Base-by-base conservation (phyloP, 208 protist genomes). In the Strigomonas culicis region DNA sequence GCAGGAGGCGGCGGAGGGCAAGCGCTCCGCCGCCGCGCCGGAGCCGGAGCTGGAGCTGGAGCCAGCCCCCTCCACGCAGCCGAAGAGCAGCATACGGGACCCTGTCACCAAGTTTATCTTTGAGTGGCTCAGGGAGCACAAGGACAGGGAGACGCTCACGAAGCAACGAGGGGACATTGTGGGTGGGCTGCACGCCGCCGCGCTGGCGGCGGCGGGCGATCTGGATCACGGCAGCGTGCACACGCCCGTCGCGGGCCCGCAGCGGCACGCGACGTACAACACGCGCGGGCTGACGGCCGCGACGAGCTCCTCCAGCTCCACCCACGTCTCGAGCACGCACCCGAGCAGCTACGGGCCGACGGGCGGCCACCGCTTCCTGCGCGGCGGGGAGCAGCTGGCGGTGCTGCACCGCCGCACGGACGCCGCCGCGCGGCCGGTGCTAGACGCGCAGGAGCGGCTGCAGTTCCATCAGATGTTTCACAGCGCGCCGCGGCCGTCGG, bases 61-160 rank as follows among this genome's bases (percentile, higher is more conserved):
- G 28, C 24, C 22, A 39, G 53, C 32, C 27, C 21, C 31, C 27
- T 56, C 61, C 21, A 43, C 28, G 21, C 32, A 44, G 8, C 28
- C 28, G 0, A 17, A n/a, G n/a, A 28, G 8, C 30, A 13, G 24
- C 4, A 67, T 87, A 57, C 75, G 79, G 10, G 87, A 93, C 63
- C 76, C 83, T 1, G 77, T 90, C 32, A 93, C 86, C 41, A 43
- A 64, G 4, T 88, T 88, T 55, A 86, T 93, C 13, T 75, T 93
- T 52, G 81, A 93, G 61, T 90, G 84, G 83, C 72, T 93, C 30
- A 68, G 77, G 30, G 75, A 82, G 39, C 89, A 80, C 55, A 64
- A 74, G 27, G 65, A 74, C 17, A 49, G 70, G 43, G 60, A 72
- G 31, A 25, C 15, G 11, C 63, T 59, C 11, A 19, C 41, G 17